Base-by-base conservation (phyloP, 495 filamentous ascomycete species). In the Aspergillus avenaceus region DNA sequence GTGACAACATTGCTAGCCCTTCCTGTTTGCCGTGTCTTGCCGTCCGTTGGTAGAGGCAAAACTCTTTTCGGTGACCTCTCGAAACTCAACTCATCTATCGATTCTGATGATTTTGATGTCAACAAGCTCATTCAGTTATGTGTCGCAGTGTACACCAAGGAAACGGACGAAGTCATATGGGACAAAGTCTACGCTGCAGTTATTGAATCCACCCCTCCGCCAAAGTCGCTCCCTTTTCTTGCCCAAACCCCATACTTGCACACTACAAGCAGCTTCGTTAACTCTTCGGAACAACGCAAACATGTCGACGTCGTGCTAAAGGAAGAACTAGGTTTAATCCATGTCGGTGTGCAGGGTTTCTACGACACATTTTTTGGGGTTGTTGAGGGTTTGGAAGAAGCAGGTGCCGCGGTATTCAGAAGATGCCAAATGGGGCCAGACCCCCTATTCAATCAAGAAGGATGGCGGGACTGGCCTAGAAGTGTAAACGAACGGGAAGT, bases 251-350 rank as follows among this genome's bases (percentile, higher is more conserved):
- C 47, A 2, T 31, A 13, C 8, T 29, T 50, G 14, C 25, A 34
- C 24, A 50, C 47, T 3, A 50, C 47, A 13, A 42, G 47, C 37
- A 42, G 36, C 21, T 41, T 50, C 13, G 47, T 42, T 11, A 50
- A 50, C 14, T 50, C 47, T 19, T 50, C 47, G 0, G 47, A 43
- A 23, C 47, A 43, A n/a, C 47, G 47, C 7, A 50, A 42, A 11
- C 27, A 42, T 21, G 25, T 50, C 3, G 37, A 50, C 19, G 19
- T 7, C 4, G 37, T 50, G 2, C 22, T 50, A 18, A 50, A 50
- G 47, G 47, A 50, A 13, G 47, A 50, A 22, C 23, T 50, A 13
- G 47, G 47, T 3, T 23, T 26, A n/a, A 50, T 43, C 12, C 43
- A 50, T 24, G 24, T 34, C 14, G 47, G 28, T 14, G 21, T 49